Conservation (phyloP, 2,329 filamentous ascomycete species). For the Helotiales sp. region DNA sequence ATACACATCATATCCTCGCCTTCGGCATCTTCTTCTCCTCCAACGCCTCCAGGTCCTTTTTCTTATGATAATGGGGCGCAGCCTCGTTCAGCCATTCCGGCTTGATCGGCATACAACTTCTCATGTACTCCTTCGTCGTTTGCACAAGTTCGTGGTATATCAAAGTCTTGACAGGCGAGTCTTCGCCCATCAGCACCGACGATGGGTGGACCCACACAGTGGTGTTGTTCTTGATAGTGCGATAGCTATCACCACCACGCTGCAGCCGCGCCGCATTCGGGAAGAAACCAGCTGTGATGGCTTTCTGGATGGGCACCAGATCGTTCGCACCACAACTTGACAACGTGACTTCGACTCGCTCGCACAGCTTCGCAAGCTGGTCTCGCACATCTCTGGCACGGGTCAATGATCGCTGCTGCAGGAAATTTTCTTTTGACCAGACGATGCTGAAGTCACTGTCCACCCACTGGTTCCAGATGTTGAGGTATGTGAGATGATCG, state of each 20-base stretch:
- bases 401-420: conserved; percentile 87
- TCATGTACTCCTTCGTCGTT: conserved; percentile 90
- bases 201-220: conserved; percentile 91
- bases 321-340: conserved; percentile 71
- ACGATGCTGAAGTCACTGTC: conserved; percentile 85
- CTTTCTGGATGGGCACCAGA: conserved; percentile 77
- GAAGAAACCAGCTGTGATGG: conserved; percentile 91
- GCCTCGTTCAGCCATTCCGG: conserved; percentile 84
- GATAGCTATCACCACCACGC: conserved; percentile 81
- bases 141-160: conserved; percentile 84
- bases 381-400: conserved; percentile 90
- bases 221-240: conserved; percentile 87
- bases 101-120: conserved; percentile 82
- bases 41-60: conserved; percentile 80
- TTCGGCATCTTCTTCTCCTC: conserved; percentile 79
- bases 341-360: conserved; percentile 81
- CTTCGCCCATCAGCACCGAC: conserved; percentile 73
- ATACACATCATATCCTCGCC: conserved; percentile 20
- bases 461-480: conserved; percentile 95
- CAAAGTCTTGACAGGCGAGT: conserved; percentile 77
- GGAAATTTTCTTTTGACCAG: conserved; percentile 90
- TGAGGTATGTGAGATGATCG: conserved; percentile 84
- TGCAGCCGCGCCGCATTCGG: conserved; percentile 85
- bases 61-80: conserved; percentile 93
- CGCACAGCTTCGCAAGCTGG: conserved; percentile 88